Evolutionary conservation across 768 basidiomycete species (phyloP).

Genomic region (Mycena alexandri): DNA sequence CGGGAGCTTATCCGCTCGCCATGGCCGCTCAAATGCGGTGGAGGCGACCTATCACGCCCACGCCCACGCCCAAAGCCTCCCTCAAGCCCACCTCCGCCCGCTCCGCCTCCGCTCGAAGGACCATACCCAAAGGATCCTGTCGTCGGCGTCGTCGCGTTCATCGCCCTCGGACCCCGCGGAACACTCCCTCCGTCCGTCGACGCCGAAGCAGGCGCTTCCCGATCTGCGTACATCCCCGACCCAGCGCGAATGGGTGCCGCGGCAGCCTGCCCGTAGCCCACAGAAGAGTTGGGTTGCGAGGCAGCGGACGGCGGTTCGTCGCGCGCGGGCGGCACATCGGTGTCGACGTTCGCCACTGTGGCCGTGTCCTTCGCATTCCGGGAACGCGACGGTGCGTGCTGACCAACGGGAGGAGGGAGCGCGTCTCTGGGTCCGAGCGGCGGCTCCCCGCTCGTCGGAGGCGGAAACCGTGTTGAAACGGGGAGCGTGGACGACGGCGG

Average conservation of each 20-base stretch:
- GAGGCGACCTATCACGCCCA: conserved; percentile 24
- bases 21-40: conserved; percentile 28
- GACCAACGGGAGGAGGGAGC: conserved; percentile 19
- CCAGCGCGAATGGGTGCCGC: conserved; percentile 25
- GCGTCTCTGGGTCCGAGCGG: conserved; percentile 20
- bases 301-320: conserved; percentile 9
- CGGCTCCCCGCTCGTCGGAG: not conserved
- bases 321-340: not conserved
- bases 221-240: conserved; percentile 35
- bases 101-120: not conserved
- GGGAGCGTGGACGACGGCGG: conserved; percentile 15
- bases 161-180: conserved; percentile 33
- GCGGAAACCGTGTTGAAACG: conserved; percentile 23
- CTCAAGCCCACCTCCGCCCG: conserved; percentile 7
- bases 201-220: conserved; percentile 18
- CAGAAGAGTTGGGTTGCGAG: not conserved
- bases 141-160: conserved; percentile 24
- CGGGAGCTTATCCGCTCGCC: conserved; percentile 13
- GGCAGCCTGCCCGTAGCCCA: not conserved
- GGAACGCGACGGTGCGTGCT: conserved; percentile 22
- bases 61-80: conserved; percentile 24
- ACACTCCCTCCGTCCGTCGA: conserved; percentile 21
- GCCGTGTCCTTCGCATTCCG: conserved; percentile 10
- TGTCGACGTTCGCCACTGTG: conserved; percentile 19
- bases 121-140: conserved; percentile 19